Evolutionary conservation across 495 filamentous ascomycete species (phyloP).

Genomic region (Trichoderma asperelloides): DNA sequence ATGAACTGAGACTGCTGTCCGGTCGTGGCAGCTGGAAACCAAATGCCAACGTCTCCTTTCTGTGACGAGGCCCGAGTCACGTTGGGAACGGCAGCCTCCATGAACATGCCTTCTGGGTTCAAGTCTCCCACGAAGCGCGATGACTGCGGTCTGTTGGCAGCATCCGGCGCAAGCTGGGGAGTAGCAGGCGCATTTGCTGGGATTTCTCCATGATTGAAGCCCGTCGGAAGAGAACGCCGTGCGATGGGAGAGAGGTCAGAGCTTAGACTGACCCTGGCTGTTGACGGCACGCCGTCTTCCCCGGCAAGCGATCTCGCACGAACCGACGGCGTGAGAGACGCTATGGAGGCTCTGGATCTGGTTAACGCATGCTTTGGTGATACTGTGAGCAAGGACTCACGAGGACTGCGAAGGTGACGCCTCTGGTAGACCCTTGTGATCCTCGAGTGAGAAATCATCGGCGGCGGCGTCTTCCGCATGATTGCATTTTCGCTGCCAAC

Average conservation of each 20-base stretch:
- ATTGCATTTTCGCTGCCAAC: conserved; percentile 22
- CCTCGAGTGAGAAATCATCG: not conserved
- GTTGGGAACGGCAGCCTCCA: conserved; percentile 33
- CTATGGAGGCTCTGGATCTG: not conserved
- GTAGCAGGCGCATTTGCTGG: not conserved
- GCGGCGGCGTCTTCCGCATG: conserved; percentile 17
- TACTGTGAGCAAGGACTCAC: conserved; percentile 7
- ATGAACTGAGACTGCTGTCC: conserved; percentile 13
- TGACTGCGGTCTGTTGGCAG: not conserved
- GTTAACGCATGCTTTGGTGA: not conserved
- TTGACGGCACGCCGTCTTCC: not conserved
- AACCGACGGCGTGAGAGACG: conserved; percentile 10
- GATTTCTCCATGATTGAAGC: not conserved
- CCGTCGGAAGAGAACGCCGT: not conserved
- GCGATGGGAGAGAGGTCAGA: not conserved
- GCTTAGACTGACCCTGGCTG: not conserved
- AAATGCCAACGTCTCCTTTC: conserved; percentile 29
- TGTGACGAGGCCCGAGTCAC: conserved; percentile 27
- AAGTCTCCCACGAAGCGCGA: conserved; percentile 43
- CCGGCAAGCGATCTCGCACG: conserved; percentile 3
- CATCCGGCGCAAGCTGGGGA: not conserved
- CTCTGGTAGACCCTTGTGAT: conserved; percentile 11
- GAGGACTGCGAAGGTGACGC: conserved; percentile 16
- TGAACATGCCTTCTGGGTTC: conserved; percentile 44
- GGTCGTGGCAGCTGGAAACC: conserved; percentile 14